Conservation (phyloP, 192 early-diverging fungal species). For the Coemansia sp. region DNA sequence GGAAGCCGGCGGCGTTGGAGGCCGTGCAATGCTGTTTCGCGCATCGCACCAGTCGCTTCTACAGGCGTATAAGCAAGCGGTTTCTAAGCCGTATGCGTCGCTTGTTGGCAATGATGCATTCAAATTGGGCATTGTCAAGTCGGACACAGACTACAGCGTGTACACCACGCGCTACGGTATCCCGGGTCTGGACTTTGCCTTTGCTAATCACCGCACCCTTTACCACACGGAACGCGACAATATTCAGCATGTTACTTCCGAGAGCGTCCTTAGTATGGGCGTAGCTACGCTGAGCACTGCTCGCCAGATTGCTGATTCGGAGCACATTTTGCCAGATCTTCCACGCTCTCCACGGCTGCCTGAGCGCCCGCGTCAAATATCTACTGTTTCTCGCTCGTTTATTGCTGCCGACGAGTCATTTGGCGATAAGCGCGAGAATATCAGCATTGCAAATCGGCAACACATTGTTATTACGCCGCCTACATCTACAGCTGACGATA, state of each 20-base stretch:
- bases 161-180: conserved; percentile 58
- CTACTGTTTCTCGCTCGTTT: background rate
- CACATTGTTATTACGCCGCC: conserved; percentile 10
- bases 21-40: conserved; percentile 67
- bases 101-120: conserved; percentile 67
- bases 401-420: conserved; percentile 23
- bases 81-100: conserved; percentile 57
- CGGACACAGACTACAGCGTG: conserved; percentile 66
- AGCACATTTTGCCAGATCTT: conserved; percentile 15
- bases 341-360: conserved; percentile 43
- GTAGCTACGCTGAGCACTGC: conserved; percentile 50
- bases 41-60: conserved; percentile 53
- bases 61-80: conserved; percentile 34
- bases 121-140: conserved; percentile 60
- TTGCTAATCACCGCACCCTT: conserved; percentile 61
- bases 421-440: conserved; percentile 12
- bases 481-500: background rate
- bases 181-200: conserved; percentile 69
- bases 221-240: conserved; percentile 67
- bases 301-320: conserved; percentile 55
- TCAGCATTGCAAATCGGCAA: conserved; percentile 5
- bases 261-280: conserved; percentile 70
- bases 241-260: conserved; percentile 51
- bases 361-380: conserved; percentile 3
- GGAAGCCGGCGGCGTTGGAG: conserved; percentile 72